Conservation (phyloP, 2,329 filamentous ascomycete genomes). For the Verticillium nonalfalfae region DNA sequence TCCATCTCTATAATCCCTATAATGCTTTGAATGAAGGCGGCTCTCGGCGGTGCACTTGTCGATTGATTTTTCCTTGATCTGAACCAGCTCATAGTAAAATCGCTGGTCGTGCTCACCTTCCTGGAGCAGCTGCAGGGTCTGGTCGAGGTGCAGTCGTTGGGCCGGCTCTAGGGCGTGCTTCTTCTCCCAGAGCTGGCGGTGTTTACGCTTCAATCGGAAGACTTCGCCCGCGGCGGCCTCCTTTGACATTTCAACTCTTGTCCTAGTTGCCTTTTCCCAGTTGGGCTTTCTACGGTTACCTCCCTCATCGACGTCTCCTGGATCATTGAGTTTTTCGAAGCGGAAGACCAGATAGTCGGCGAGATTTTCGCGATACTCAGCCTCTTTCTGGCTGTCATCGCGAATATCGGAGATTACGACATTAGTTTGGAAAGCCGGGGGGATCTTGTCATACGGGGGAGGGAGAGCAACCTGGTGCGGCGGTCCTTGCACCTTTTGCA, state of each 20-base stretch:
- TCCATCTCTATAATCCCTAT: conserved; percentile 1
- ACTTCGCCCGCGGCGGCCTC: conserved; percentile 29
- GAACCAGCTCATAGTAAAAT: conserved; percentile 34
- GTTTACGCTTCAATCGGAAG: conserved; percentile 25
- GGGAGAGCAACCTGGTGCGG: background rate
- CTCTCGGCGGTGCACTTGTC: conserved; percentile 9
- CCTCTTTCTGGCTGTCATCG: conserved; percentile 26
- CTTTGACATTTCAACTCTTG: conserved; percentile 29
- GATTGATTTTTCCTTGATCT: conserved; percentile 32
- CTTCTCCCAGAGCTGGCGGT: conserved; percentile 28
- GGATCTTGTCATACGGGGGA: background rate
- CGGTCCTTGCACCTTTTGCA: background rate
- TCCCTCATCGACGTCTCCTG: conserved; percentile 26
- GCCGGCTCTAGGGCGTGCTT: conserved; percentile 24
- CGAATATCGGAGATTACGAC: conserved; percentile 28
- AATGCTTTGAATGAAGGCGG: conserved; percentile 1
- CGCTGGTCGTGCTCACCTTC: conserved; percentile 26
- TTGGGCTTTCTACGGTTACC: conserved; percentile 24
- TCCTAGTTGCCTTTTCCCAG: conserved; percentile 32
- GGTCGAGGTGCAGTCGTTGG: conserved; percentile 36
- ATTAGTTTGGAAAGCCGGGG: background rate
- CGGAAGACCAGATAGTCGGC: conserved; percentile 33
- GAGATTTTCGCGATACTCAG: conserved; percentile 29
- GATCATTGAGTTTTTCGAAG: conserved; percentile 29
- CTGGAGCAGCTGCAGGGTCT: conserved; percentile 25